These are phyloP conservation scores for Lenzites betulinus DNA, from an alignment of 768 basidiomycete genomes.

Conservation along the genomic window DNA sequence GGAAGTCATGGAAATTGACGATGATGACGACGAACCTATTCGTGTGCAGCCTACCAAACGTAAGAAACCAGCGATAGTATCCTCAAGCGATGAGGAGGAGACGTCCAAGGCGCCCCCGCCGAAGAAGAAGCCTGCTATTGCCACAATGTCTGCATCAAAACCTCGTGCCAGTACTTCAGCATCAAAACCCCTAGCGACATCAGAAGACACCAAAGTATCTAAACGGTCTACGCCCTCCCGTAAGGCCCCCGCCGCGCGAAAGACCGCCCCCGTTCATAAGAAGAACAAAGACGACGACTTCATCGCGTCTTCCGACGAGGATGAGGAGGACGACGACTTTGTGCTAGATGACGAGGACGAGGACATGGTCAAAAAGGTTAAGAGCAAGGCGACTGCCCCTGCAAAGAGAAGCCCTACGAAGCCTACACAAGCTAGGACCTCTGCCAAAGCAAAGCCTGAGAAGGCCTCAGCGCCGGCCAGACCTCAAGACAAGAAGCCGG, in stretches of 20 bases:
- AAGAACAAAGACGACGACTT: slow-evolving; percentile 39
- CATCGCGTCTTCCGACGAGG: slow-evolving; percentile 33
- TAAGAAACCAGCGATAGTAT: slow-evolving; percentile 28
- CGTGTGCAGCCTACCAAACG: slow-evolving; percentile 24
- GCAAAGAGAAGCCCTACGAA: slow-evolving; percentile 22
- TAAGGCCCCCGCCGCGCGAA: slow-evolving; percentile 3
- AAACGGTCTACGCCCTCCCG: slow-evolving; percentile 12
- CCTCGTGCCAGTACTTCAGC: slow-evolving; percentile 14
- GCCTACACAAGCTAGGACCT: slow-evolving; percentile 3
- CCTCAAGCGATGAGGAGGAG: slow-evolving; percentile 32
- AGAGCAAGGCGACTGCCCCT: slow-evolving; percentile 20
- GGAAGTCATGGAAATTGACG: slow-evolving; percentile 27
- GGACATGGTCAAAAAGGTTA: slow-evolving; percentile 20
- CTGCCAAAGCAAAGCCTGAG: slow-evolving; percentile 8
- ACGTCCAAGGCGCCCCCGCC: slow-evolving; percentile 35
- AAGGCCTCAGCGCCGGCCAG: slow-evolving; percentile 3
- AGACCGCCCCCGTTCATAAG: slow-evolving; percentile 27
- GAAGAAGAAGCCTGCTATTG: slow-evolving; percentile 42
- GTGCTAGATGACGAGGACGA: slow-evolving; percentile 27
- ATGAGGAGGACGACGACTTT: slow-evolving; percentile 25
- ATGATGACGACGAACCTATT: slow-evolving; percentile 13
- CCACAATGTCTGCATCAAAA: slow-evolving; percentile 10
- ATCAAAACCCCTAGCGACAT: slow-evolving; percentile 30
- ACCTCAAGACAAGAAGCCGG: slow-evolving; percentile 9
- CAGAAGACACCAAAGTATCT: slow-evolving; percentile 5